A percentile compares a stretch with the other conserved stretches of the same genome.
phyloP scores from a whole-genome alignment of 1,284 basidiomycete genomes.

The Naganishia liquefaciens region DNA sequence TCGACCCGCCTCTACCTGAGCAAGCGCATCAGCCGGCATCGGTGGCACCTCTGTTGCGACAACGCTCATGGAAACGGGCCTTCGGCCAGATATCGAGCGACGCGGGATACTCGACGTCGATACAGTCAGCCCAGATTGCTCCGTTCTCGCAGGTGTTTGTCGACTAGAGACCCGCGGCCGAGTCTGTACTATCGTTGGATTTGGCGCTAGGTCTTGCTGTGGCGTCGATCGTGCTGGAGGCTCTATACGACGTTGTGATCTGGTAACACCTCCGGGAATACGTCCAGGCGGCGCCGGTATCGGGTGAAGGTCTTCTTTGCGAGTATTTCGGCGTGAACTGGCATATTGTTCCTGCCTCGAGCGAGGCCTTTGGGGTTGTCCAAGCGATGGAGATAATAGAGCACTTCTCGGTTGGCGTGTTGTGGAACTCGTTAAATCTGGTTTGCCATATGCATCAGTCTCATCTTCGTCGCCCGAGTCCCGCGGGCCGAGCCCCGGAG shows the following conservation, averaged over 20 bases:
- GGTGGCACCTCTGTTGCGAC: constrained; percentile 11
- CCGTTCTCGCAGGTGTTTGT: not conserved
- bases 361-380: not conserved
- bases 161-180: not conserved
- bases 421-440: no score
- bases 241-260: constrained; percentile 4
- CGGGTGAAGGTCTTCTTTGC: not conserved
- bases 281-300: constrained; percentile 17
- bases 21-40: constrained; percentile 13
- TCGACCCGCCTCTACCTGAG: constrained; percentile 13
- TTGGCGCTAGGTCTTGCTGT: constrained; percentile 6
- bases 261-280: not conserved
- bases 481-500: constrained; percentile 3
- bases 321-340: not conserved
- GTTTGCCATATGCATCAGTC: not conserved
- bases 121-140: not conserved
- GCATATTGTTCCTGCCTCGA: not conserved
- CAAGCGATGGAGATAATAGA: not conserved
- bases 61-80: constrained; percentile 10
- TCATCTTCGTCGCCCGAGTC: constrained; percentile 3
- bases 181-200: not conserved
- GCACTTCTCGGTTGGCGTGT: not conserved
- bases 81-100: constrained; percentile 9
- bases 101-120: constrained; percentile 11
- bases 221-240: not conserved